Percentiles rank a stretch among this genome's conserved stretches.
Conservation (phyloP, 495 filamentous ascomycete genomes). For the Penicillium bovifimosum region DNA sequence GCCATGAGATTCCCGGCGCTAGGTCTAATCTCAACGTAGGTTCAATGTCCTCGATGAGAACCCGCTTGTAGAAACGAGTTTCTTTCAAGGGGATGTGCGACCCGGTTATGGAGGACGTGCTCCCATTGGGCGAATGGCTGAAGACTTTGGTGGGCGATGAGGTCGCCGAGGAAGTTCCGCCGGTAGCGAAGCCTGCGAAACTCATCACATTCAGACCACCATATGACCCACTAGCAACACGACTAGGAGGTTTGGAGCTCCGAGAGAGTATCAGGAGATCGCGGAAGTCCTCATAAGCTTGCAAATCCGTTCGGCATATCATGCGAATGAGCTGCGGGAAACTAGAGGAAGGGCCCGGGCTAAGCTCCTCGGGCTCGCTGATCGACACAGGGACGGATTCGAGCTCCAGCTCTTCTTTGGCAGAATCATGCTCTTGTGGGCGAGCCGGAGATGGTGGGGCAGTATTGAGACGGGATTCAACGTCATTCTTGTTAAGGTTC, state of each 20-base stretch:
- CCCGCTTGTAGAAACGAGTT: conserved; percentile 88
- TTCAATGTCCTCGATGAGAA: conserved; percentile 84
- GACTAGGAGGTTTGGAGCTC: conserved; percentile 51
- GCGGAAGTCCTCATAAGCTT: conserved; percentile 78
- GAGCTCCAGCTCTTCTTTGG: conserved; percentile 20
- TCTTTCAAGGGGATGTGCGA: conserved; percentile 65
- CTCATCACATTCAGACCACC: conserved; percentile 56
- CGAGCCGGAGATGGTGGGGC: conserved; percentile 63
- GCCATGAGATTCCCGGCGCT: conserved; percentile 88
- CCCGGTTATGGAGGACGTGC: conserved; percentile 31
- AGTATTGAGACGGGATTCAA: conserved; percentile 53
- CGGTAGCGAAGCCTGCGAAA: conserved; percentile 46
- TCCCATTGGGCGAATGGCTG: conserved; percentile 36
- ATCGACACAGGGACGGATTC: conserved; percentile 9
- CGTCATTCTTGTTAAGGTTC: conserved; percentile 64
- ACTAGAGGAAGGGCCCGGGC: conserved; percentile 76
- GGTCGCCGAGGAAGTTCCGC: conserved; percentile 42
- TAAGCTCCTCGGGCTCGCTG: conserved; percentile 48
- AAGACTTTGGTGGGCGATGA: conserved; percentile 40
- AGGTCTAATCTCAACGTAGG: conserved; percentile 84
- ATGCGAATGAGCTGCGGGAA: conserved; percentile 78
- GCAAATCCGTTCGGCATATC: conserved; percentile 74
- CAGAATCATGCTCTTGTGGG: conserved; percentile 14
- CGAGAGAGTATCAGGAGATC: conserved; percentile 67
- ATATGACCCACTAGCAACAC: conserved; percentile 66